These are phyloP conservation scores for Debaryomycetaceae sp. DNA, from an alignment of 1,139 yeast genomes.

Conservation along the genomic window DNA sequence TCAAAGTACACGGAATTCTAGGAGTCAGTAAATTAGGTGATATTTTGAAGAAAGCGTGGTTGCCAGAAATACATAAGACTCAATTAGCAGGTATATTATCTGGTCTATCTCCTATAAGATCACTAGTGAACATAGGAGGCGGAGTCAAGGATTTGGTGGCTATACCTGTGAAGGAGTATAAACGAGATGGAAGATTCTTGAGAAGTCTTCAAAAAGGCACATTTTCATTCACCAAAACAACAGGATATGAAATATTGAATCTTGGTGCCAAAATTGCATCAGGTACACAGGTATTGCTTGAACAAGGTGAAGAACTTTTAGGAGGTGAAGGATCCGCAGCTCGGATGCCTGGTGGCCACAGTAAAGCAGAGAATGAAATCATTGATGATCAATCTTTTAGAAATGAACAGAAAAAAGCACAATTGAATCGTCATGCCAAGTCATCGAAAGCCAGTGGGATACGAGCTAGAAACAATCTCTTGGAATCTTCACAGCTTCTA, in stretches of 20 bases:
- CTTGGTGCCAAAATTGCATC: slow-evolving; percentile 85
- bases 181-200: slow-evolving; percentile 65
- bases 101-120: slow-evolving; percentile 79
- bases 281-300: slow-evolving; percentile 82
- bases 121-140: slow-evolving; percentile 73
- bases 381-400: slow-evolving; percentile 1
- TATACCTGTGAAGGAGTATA: slow-evolving; percentile 72
- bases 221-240: slow-evolving; percentile 68
- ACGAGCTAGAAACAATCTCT: slow-evolving; percentile 8
- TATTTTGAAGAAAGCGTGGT: slow-evolving; percentile 68
- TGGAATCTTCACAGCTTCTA: slow-evolving; percentile 22
- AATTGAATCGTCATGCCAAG: not conserved
- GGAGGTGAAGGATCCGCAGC: slow-evolving; percentile 65
- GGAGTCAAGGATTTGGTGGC: slow-evolving; percentile 74
- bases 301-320: slow-evolving; percentile 71
- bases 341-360: slow-evolving; percentile 17
- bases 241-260: slow-evolving; percentile 77
- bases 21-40: slow-evolving; percentile 64
- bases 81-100: slow-evolving; percentile 78
- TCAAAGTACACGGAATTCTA: slow-evolving; percentile 67
- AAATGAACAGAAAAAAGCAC: not conserved
- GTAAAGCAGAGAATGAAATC: not conserved
- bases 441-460: not conserved
- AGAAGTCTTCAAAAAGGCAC: slow-evolving; percentile 79
- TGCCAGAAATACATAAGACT: slow-evolving; percentile 76